phyloP scores from a whole-genome alignment of 2,329 filamentous ascomycete species.

The Phaeophleospora eucalypticola region DNA sequence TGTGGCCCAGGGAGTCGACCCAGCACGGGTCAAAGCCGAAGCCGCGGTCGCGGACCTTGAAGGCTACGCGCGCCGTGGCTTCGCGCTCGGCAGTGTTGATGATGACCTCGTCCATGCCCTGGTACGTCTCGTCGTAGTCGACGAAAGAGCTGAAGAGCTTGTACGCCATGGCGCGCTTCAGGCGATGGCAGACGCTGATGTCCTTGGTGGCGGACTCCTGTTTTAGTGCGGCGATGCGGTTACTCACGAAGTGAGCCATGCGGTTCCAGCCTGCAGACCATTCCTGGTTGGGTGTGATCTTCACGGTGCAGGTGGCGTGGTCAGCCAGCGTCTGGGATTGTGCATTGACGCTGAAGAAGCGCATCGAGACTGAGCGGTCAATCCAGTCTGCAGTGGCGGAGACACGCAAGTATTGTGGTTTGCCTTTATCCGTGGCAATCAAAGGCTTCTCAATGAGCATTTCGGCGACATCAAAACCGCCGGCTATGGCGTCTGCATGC shows the following conservation, averaged over 20 bases:
- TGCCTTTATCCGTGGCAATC: conserved; percentile 9
- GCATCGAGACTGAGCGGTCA: background rate
- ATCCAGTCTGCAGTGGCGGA: background rate
- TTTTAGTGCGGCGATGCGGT: conserved; percentile 28
- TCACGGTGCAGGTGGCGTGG: conserved; percentile 23
- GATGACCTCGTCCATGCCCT: conserved; percentile 12
- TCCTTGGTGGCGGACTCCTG: conserved; percentile 23
- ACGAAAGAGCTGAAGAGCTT: conserved; percentile 14
- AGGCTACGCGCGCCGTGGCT: conserved; percentile 25
- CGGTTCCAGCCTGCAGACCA: conserved; percentile 28
- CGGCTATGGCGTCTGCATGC: background rate
- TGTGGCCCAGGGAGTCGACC: conserved; percentile 34
- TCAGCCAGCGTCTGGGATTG: background rate
- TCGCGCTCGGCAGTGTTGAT: conserved; percentile 33
- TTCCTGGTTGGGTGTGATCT: conserved; percentile 16
- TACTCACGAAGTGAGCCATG: conserved; percentile 26
- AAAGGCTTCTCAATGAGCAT: conserved; percentile 35
- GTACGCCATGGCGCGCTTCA: conserved; percentile 33
- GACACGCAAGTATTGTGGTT: background rate
- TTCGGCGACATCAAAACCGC: conserved; percentile 37
- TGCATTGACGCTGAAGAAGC: conserved; percentile 10
- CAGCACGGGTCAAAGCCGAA: conserved; percentile 25
- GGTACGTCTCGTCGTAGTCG: conserved; percentile 15
- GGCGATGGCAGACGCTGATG: conserved; percentile 28
- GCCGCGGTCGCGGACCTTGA: conserved; percentile 10